Conservation (phyloP, 176 grass and related monocot genomes). For the Oropetium thomaeum region DNA sequence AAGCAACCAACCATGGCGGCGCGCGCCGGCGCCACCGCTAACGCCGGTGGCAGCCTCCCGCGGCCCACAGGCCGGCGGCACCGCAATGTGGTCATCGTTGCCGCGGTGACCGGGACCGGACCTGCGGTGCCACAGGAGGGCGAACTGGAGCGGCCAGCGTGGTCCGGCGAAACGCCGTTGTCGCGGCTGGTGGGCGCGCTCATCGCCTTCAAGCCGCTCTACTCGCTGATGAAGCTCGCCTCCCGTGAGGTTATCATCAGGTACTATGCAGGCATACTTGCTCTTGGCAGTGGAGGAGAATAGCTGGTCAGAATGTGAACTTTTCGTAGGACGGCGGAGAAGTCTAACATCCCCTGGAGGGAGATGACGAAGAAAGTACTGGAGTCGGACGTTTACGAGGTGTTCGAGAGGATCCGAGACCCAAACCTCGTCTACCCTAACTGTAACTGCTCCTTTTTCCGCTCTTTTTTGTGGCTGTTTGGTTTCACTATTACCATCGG, state of each 20-base stretch:
- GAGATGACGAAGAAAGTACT: conserved; percentile 75
- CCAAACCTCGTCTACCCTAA: conserved; percentile 69
- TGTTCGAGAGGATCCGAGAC: conserved; percentile 65
- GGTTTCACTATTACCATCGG: neutral
- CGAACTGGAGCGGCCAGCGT: conserved; percentile 51
- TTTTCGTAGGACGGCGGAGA: conserved; percentile 65
- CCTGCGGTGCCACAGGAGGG: conserved; percentile 48
- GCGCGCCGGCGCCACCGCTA: conserved; percentile 20
- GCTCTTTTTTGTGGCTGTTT: neutral
- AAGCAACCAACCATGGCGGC: conserved; percentile 9
- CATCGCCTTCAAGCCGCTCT: conserved; percentile 81
- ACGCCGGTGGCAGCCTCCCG: neutral
- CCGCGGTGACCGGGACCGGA: conserved; percentile 15
- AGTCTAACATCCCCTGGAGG: conserved; percentile 75
- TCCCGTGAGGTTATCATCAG: conserved; percentile 74
- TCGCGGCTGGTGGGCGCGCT: conserved; percentile 65
- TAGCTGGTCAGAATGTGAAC: neutral
- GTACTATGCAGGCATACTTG: too few relatives aligned
- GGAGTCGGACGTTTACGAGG: conserved; percentile 63
- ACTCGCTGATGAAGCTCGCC: conserved; percentile 78
- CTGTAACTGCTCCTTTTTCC: conserved; percentile 44
- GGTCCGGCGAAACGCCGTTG: conserved; percentile 71
- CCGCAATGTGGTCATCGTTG: neutral
- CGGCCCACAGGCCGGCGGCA: neutral
- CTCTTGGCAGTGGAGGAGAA: neutral